Percentiles rank a stretch among this genome's conserved stretches.
Evolutionary conservation across 208 protist species (phyloP).

Genomic region (Acanthamoeba royreba): DNA sequence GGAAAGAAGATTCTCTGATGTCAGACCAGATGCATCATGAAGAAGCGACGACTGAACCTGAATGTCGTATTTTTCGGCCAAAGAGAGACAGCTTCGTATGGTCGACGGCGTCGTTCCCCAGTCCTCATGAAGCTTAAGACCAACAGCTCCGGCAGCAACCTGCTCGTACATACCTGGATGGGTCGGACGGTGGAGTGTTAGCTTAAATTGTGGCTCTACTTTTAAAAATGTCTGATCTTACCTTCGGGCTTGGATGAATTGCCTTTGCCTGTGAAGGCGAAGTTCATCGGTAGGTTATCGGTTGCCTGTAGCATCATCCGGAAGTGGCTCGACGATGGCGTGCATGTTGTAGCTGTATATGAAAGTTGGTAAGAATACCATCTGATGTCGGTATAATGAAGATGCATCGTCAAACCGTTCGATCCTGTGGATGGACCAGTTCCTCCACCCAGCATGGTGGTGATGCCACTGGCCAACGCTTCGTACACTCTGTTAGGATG

Average conservation of each 20-base stretch:
- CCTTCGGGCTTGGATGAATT: conserved; percentile 61
- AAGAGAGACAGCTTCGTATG: conserved; percentile 64
- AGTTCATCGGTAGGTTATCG: conserved; percentile 69
- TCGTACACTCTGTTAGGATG: conserved; percentile 5
- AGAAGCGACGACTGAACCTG: neutral
- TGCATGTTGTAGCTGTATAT: conserved; percentile 56
- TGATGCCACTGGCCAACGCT: conserved; percentile 59
- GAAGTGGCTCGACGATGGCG: conserved; percentile 41
- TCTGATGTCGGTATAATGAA: neutral
- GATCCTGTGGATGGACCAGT: conserved; percentile 59
- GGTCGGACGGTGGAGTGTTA: no score
- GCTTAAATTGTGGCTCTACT: no score
- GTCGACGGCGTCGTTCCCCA: conserved; percentile 73
- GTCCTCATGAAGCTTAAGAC: conserved; percentile 76
- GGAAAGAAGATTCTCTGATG: no score
- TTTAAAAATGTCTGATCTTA: no score
- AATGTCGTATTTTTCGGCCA: conserved; percentile 73
- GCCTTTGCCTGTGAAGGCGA: conserved; percentile 73
- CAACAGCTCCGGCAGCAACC: conserved; percentile 20
- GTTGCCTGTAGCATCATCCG: conserved; percentile 72
- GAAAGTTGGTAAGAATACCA: neutral
- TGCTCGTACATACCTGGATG: conserved; percentile 2
- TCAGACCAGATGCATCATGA: no score
- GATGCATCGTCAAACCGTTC: neutral
- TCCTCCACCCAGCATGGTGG: conserved; percentile 66